Percentiles rank a stretch among this genome's conserved stretches.
phyloP scores from a whole-genome alignment of 2,329 filamentous ascomycete genomes.

The Colletotrichum falcatum region DNA sequence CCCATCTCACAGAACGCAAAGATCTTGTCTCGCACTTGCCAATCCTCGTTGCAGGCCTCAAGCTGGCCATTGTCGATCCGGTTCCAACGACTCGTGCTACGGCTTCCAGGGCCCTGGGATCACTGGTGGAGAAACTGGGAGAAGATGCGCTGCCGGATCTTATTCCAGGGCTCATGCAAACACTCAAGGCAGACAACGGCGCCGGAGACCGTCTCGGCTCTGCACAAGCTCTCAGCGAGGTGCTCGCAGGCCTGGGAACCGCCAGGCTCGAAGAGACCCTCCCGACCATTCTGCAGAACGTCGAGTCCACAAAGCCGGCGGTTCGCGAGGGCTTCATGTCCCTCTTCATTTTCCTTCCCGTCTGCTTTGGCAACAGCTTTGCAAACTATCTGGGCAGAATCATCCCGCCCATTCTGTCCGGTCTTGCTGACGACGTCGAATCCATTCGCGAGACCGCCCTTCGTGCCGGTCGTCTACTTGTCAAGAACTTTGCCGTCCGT shows the following conservation, averaged over 20 bases:
- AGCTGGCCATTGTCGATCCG: slow-evolving; percentile 90
- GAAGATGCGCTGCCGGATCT: slow-evolving; percentile 97
- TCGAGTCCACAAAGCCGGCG: slow-evolving; percentile 87
- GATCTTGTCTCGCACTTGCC: slow-evolving; percentile 92
- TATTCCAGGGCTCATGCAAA: slow-evolving; percentile 97
- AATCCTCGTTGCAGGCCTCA: slow-evolving; percentile 90
- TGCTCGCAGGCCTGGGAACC: slow-evolving; percentile 94
- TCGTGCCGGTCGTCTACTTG: slow-evolving; percentile 89
- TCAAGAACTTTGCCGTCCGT: slow-evolving; percentile 97
- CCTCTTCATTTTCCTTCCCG: slow-evolving; percentile 97
- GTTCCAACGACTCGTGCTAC: slow-evolving; percentile 97
- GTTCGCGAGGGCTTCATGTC: slow-evolving; percentile 99
- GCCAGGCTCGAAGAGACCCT: slow-evolving; percentile 93
- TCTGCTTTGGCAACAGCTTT: slow-evolving; percentile 99
- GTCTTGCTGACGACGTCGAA: slow-evolving; percentile 94
- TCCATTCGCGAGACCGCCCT: slow-evolving; percentile 97
- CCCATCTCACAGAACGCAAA: slow-evolving; percentile 95
- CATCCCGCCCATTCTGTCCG: slow-evolving; percentile 93
- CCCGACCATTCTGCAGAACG: slow-evolving; percentile 96
- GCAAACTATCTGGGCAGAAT: slow-evolving; percentile 95
- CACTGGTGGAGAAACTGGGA: slow-evolving; percentile 96
- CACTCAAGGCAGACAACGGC: slow-evolving; percentile 95
- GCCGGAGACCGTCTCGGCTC: slow-evolving; percentile 96
- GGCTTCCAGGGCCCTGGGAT: slow-evolving; percentile 94
- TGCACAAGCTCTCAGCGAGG: slow-evolving; percentile 95